Conservation (phyloP, 2,329 filamentous ascomycete species). For the Pestalotiopsis sp. region DNA sequence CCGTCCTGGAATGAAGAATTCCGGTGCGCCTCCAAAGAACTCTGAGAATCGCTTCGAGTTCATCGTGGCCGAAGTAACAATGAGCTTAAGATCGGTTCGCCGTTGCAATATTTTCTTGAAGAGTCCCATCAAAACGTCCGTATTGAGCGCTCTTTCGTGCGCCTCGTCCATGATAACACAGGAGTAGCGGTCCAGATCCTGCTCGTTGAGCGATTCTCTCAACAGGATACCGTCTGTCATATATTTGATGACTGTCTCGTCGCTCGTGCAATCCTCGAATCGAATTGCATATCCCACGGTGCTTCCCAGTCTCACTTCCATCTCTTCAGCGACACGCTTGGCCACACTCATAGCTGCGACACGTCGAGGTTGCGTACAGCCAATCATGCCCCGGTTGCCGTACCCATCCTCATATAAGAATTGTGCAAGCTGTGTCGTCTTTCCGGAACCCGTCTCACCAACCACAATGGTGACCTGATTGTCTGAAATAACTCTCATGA, state of each 20-base stretch:
- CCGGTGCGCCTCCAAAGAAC: slow-evolving; percentile 94
- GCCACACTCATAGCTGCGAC: slow-evolving; percentile 99
- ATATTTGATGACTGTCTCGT: slow-evolving; percentile 95
- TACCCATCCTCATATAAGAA: slow-evolving; percentile 97
- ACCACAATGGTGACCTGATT: slow-evolving; percentile 98
- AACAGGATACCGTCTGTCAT: slow-evolving; percentile 98
- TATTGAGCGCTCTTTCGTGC: slow-evolving; percentile 94
- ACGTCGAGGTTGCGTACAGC: slow-evolving; percentile 93
- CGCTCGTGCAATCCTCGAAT: slow-evolving; percentile 97
- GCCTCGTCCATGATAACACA: slow-evolving; percentile 99
- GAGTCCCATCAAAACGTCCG: slow-evolving; percentile 94
- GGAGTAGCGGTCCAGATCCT: slow-evolving; percentile 92
- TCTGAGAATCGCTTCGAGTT: slow-evolving; percentile 94
- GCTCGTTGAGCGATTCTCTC: slow-evolving; percentile 89
- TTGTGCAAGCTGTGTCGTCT: slow-evolving; percentile 96
- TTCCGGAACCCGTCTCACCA: slow-evolving; percentile 95
- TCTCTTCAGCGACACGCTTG: slow-evolving; percentile 97
- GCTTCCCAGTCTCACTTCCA: slow-evolving; percentile 88
- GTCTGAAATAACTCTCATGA: slow-evolving; percentile 88
- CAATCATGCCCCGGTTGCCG: slow-evolving; percentile 84
- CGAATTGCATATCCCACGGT: slow-evolving; percentile 96
- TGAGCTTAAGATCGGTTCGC: slow-evolving; percentile 88
- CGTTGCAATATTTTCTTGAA: slow-evolving; percentile 96
- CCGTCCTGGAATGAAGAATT: slow-evolving; percentile 93
- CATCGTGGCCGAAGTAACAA: slow-evolving; percentile 98